Evolutionary conservation across 2,329 filamentous ascomycete species (phyloP).

Genomic region (Claviceps citrina): DNA sequence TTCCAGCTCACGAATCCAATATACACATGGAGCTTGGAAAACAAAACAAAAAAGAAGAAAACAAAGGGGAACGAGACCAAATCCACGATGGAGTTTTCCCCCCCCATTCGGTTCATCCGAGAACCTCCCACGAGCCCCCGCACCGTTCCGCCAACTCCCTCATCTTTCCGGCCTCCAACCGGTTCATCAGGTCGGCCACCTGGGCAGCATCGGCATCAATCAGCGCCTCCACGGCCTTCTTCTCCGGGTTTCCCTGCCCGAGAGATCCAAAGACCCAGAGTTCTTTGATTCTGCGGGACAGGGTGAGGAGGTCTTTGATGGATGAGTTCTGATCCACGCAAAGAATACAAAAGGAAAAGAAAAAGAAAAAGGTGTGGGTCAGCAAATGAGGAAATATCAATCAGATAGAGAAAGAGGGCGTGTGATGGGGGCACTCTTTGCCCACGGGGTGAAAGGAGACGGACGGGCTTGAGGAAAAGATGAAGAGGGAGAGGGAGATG

Average conservation of each 20-base stretch:
- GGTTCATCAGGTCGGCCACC: slow-evolving; percentile 21
- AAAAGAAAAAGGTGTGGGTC: neutral
- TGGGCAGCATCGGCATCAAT: slow-evolving; percentile 21
- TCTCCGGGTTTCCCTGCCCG: slow-evolving; percentile 21
- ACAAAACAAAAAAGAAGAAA: neutral
- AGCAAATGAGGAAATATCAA: no score
- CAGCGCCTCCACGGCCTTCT: slow-evolving; percentile 20
- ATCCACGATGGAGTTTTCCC: no score
- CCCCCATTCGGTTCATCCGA: slow-evolving; percentile 10
- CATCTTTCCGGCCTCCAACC: slow-evolving; percentile 21
- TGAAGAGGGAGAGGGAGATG: neutral
- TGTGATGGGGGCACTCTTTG: no score
- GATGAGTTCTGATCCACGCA: slow-evolving; percentile 29
- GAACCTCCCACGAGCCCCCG: slow-evolving; percentile 23
- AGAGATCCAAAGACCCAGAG: slow-evolving; percentile 30
- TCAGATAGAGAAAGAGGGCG: no score
- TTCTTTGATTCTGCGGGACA: slow-evolving; percentile 30
- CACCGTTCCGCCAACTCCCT: slow-evolving; percentile 18
- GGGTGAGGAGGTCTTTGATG: slow-evolving; percentile 28
- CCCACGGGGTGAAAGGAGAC: no score
- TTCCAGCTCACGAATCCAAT: no score
- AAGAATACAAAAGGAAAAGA: neutral
- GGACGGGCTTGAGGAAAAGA: no score
- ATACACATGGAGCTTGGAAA: no score
- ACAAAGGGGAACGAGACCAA: neutral